Conservation (phyloP, 2,329 filamentous ascomycete genomes). For the Aspergillus ruber region DNA sequence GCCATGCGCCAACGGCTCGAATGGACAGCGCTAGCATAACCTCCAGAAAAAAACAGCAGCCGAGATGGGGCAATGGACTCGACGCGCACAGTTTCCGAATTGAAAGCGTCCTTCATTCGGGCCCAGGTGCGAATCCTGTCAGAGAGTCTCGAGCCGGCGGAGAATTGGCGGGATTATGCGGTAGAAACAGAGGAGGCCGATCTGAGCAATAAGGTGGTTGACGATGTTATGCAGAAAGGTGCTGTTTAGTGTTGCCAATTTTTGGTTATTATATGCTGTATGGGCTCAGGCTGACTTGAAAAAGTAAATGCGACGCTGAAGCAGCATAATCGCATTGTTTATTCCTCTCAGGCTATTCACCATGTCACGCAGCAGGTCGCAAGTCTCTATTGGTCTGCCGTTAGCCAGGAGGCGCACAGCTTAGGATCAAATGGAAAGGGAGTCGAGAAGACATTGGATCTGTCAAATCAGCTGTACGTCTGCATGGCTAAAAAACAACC, state of each 20-base stretch:
- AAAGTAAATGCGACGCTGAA: conserved; percentile 47
- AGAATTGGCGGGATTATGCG: conserved; percentile 41
- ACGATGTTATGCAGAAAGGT: conserved; percentile 49
- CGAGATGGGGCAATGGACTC: conserved; percentile 30
- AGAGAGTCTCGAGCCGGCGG: conserved; percentile 41
- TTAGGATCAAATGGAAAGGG: conserved; percentile 18
- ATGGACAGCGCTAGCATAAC: not conserved
- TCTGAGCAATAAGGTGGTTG: conserved; percentile 43
- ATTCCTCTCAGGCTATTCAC: conserved; percentile 49
- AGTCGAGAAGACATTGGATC: conserved; percentile 33
- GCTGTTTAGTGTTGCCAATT: conserved; percentile 2
- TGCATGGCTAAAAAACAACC: not conserved
- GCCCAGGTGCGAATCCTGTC: conserved; percentile 48
- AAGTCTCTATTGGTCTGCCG: conserved; percentile 48
- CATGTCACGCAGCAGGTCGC: conserved; percentile 53
- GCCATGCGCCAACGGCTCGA: not conserved
- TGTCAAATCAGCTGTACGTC: conserved; percentile 33
- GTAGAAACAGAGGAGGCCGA: conserved; percentile 38
- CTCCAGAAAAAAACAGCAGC: conserved; percentile 2
- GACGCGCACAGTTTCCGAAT: conserved; percentile 41
- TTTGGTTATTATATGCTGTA: not conserved
- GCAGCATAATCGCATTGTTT: conserved; percentile 48
- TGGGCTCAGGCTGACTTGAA: not conserved
- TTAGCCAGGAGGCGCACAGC: conserved; percentile 29
- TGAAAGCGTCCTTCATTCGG: conserved; percentile 48